Evolutionary conservation across 192 early-diverging fungal genomes (phyloP), one percentile per base, ranked within the genome.

Genomic region (Podila minutissima): DNA sequence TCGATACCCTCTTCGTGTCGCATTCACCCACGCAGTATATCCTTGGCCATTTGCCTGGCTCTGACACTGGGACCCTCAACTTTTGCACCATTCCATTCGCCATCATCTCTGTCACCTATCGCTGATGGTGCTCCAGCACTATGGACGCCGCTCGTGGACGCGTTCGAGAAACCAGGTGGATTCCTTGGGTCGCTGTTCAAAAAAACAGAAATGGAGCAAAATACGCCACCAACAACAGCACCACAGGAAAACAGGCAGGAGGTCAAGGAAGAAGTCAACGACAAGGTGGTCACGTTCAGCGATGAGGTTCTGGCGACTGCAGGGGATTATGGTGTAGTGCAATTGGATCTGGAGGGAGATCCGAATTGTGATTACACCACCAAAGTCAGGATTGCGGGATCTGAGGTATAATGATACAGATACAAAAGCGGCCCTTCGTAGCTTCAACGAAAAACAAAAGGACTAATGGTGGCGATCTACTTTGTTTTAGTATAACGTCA

Each of bases 321-420:
- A 7, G 59, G 64, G 15, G 77, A 73, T 33, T 81, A 61, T 57
- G 77, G 77, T 2, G 77, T 81, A 5, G 63, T 69, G 7, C 77
- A 81, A 5, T 35, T 81, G 17, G 77, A 81, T 26, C 62, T 81
- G 6, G 71, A 73, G 35, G 71, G 71, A 10, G 77, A 81, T 35
- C 71, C 77, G 19, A 73, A 69, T 20, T 81, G 77, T n/a, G 71
- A 73, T n/a, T 81, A 81, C 28, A 81, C 77, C 6, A 65, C 76
- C 50, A 81, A 81, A 55, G 62, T 81, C 24, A 62, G 24, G 51
- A 72, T 81, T 20, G 76, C 76, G 1, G 76, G 71, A 4, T 38
- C 46, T 22, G 76, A 81, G 76, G 76, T 79, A 79, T 0, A 24
- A 55, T 3, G 41, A 46, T 46, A 46, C 41, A 4, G 0, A 15